Conservation (phyloP, 208 protist species). For the Trypanosoma theileri region DNA sequence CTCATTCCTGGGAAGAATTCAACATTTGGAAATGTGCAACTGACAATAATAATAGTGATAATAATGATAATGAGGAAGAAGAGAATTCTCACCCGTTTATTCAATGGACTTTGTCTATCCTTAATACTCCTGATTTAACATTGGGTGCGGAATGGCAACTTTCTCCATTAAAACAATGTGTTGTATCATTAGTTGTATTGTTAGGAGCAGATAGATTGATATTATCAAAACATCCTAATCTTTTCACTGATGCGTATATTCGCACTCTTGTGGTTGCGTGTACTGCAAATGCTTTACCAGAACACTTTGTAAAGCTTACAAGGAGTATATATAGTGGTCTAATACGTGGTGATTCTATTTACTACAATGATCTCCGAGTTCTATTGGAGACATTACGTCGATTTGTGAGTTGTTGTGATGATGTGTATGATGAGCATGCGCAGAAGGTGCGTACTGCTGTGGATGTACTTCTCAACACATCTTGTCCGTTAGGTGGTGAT, state of each 20-base stretch:
- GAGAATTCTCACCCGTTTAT: too few relatives aligned
- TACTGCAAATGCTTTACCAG: not conserved
- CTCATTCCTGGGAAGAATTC: not conserved
- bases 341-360: slow-evolving; percentile 23
- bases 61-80: not conserved
- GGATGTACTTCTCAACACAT: slow-evolving; percentile 15
- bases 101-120: too few relatives aligned
- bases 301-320: slow-evolving; percentile 7
- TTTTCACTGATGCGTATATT: slow-evolving; percentile 14
- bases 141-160: not conserved
- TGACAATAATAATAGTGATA: not conserved
- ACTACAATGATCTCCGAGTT: slow-evolving; percentile 14
- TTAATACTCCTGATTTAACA: not conserved
- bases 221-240: not conserved
- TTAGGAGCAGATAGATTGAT: not conserved
- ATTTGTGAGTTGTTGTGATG: not conserved
- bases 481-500: slow-evolving; percentile 1
- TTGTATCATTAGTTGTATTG: slow-evolving; percentile 5
- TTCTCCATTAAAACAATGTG: not conserved
- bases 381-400: slow-evolving; percentile 12
- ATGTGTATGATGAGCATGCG: not conserved
- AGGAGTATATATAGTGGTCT: not conserved
- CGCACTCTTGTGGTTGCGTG: not conserved
- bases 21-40: slow-evolving; percentile 4
- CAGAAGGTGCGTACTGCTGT: not conserved